Percentiles rank a stretch among this genome's conserved stretches.
Evolutionary conservation across 495 filamentous ascomycete species (phyloP).

Genomic region (Pseudevernia furfuracea): DNA sequence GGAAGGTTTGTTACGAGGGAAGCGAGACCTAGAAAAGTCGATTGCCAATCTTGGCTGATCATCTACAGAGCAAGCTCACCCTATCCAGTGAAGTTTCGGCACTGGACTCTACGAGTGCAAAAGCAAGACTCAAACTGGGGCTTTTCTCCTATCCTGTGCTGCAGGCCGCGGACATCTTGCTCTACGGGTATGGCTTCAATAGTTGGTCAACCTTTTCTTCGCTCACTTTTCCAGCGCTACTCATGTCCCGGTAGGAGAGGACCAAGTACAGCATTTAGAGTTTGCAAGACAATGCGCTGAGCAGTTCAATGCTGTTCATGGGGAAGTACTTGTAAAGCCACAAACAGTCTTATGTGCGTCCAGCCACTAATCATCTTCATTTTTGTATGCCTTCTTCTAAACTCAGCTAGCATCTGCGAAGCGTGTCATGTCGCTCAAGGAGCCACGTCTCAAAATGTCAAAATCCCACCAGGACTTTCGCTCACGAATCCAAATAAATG

Average conservation of each 20-base stretch:
- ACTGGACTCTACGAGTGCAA: constrained; percentile 42
- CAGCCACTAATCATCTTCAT: constrained; percentile 11
- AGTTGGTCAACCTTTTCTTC: constrained; percentile 2
- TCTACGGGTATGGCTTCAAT: constrained; percentile 54
- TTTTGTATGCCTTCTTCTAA: neutral
- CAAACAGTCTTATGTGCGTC: constrained; percentile 67
- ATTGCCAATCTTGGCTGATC: constrained; percentile 17
- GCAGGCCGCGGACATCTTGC: constrained; percentile 88
- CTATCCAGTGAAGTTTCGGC: constrained; percentile 47
- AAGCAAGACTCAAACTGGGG: constrained; percentile 67
- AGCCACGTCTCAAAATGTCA: constrained; percentile 80
- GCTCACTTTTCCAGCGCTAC: constrained; percentile 53
- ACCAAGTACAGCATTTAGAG: constrained; percentile 90
- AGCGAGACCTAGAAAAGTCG: neutral
- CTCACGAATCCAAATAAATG: constrained; percentile 77
- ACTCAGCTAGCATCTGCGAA: constrained; percentile 55
- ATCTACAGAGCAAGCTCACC: constrained; percentile 58
- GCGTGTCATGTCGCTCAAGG: constrained; percentile 79
- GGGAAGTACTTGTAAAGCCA: constrained; percentile 55
- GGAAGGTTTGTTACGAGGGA: constrained; percentile 59
- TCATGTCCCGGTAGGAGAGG: constrained; percentile 91
- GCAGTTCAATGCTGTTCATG: constrained; percentile 73
- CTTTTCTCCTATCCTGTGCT: constrained; percentile 94
- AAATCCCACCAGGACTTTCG: constrained; percentile 67
- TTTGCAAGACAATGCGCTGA: constrained; percentile 76